A percentile compares a stretch with the other conserved stretches of the same genome.
Conservation (phyloP, 805 yeast species). For the Isabelozyma heimii region DNA sequence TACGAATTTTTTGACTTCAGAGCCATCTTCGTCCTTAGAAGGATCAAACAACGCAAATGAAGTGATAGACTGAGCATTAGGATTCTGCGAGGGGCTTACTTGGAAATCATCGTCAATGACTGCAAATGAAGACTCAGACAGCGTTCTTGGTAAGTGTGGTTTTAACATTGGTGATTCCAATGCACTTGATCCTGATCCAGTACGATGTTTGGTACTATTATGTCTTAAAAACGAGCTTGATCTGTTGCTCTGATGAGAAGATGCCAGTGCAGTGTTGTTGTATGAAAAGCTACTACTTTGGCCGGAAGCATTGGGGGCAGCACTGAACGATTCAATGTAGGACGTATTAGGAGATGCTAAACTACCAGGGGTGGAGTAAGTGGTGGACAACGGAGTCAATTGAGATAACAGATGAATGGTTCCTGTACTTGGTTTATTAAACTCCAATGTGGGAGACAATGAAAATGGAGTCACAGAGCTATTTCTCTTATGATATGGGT, state of each 20-base stretch:
- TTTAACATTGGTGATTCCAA: conserved; percentile 48
- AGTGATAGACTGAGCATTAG: conserved; percentile 13
- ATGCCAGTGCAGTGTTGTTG: background rate
- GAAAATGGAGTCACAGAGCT: conserved; percentile 45
- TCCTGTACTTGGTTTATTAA: conserved; percentile 12
- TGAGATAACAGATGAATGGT: conserved; percentile 2
- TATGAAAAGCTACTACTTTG: background rate
- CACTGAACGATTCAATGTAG: conserved; percentile 8
- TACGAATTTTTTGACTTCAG: conserved; percentile 64
- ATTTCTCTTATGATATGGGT: conserved; percentile 27
- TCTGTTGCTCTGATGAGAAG: conserved; percentile 2
- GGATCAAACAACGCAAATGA: conserved; percentile 75
- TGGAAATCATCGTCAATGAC: conserved; percentile 50
- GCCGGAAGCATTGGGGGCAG: background rate
- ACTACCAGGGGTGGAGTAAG: background rate
- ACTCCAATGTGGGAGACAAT: conserved; percentile 38
- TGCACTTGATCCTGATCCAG: conserved; percentile 38
- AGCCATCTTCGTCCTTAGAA: conserved; percentile 38
- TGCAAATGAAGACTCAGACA: conserved; percentile 58
- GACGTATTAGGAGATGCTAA: conserved; percentile 12
- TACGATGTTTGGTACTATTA: conserved; percentile 3
- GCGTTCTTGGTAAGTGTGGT: conserved; percentile 47
- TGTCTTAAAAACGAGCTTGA: conserved; percentile 3
- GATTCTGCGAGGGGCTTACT: conserved; percentile 23
- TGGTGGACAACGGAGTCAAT: background rate